Percentiles rank a stretch among this genome's conserved stretches.
Evolutionary conservation across 352 stramenopile species (phyloP).

Genomic region (Pythium brachiatum): DNA sequence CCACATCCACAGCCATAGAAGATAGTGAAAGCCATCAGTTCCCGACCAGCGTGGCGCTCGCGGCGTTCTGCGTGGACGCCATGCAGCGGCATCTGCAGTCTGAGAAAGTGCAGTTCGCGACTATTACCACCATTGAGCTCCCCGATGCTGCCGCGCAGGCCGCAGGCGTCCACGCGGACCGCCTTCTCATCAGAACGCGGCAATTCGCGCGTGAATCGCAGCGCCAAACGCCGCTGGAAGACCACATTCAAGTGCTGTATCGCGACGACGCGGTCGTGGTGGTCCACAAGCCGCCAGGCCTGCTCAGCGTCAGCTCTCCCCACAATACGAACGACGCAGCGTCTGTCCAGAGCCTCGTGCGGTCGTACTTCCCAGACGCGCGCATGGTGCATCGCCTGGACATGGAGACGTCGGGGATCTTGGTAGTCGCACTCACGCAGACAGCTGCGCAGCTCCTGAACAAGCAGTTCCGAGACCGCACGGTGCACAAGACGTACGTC

Average conservation of each 20-base stretch:
- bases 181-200: slow-evolving; percentile 44
- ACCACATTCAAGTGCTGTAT: slow-evolving; percentile 43
- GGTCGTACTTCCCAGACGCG: slow-evolving; percentile 42
- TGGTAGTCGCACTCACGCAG: slow-evolving; percentile 64
- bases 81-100: slow-evolving; percentile 26
- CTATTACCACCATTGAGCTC: slow-evolving; percentile 30
- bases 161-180: slow-evolving; percentile 30
- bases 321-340: slow-evolving; percentile 19
- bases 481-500: slow-evolving; percentile 58
- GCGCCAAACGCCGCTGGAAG: slow-evolving; percentile 3
- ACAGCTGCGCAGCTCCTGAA: slow-evolving; percentile 61
- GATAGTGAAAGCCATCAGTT: slow-evolving; percentile 2
- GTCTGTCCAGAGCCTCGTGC: slow-evolving; percentile 51
- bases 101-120: slow-evolving; percentile 17
- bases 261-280: slow-evolving; percentile 53
- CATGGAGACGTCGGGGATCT: slow-evolving; percentile 67
- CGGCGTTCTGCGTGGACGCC: slow-evolving; percentile 28
- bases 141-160: slow-evolving; percentile 22
- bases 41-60: slow-evolving; percentile 28
- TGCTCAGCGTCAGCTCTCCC: slow-evolving; percentile 60
- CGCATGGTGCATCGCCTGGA: slow-evolving; percentile 81
- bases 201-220: slow-evolving; percentile 30
- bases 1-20: background rate
- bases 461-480: slow-evolving; percentile 59
- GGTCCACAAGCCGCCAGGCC: slow-evolving; percentile 54